These are phyloP conservation scores for Pseudogymnoascus destructans DNA, from an alignment of 2,329 filamentous ascomycete species.

Conservation along the genomic window DNA sequence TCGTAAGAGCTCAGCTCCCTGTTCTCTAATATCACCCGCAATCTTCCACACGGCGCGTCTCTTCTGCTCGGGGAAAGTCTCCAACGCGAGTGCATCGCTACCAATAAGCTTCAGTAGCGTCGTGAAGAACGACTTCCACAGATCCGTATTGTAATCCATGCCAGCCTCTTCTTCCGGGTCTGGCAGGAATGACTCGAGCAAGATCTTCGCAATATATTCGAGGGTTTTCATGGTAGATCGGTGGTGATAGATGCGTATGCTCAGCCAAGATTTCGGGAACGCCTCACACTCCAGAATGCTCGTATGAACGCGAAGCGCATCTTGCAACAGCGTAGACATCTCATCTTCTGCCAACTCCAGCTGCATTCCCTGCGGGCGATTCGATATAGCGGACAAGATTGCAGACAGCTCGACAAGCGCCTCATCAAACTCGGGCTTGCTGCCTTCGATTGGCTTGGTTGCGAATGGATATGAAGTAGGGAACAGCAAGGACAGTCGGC, in stretches of 20 bases:
- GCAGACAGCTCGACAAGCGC: constrained; percentile 79
- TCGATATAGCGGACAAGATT: constrained; percentile 70
- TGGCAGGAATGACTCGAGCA: constrained; percentile 76
- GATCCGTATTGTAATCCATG: constrained; percentile 66
- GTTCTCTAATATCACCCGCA: constrained; percentile 85
- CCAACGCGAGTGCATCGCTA: constrained; percentile 76
- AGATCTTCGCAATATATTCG: constrained; percentile 65
- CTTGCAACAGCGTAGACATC: constrained; percentile 60
- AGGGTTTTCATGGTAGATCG: constrained; percentile 78
- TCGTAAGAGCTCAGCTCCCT: constrained; percentile 74
- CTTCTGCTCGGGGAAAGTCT: constrained; percentile 96
- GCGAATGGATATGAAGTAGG: constrained; percentile 85
- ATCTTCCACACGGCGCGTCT: constrained; percentile 96
- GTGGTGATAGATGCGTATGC: constrained; percentile 84
- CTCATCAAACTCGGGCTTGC: constrained; percentile 58
- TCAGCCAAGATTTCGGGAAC: constrained; percentile 82
- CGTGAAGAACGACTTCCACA: constrained; percentile 90
- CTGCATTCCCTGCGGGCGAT: constrained; percentile 58
- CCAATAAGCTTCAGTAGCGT: constrained; percentile 81
- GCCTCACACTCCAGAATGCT: constrained; percentile 83
- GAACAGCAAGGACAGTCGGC: constrained; percentile 74
- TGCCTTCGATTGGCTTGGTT: constrained; percentile 46
- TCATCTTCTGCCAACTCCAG: constrained; percentile 64
- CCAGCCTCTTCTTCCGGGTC: constrained; percentile 77
- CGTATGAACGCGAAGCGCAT: constrained; percentile 71